Evolutionary conservation across 2,329 filamentous ascomycete species (phyloP), one percentile per base, ranked within the genome.

Genomic region (Claviceps quebecensis): DNA sequence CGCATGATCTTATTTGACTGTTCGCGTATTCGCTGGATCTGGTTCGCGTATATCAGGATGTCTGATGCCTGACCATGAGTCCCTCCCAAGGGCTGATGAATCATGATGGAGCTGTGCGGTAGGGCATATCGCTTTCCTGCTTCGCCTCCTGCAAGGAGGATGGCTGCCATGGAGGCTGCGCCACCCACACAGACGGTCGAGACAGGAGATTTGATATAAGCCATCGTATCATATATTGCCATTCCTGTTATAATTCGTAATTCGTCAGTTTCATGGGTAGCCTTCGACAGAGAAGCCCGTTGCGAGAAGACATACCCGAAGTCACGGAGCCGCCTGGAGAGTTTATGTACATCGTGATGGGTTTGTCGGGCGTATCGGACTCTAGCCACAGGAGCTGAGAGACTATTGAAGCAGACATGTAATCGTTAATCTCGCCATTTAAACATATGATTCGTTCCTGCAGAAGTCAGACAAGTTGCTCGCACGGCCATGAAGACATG

Each of bases 141-240:
- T 53, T 87, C 80, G 19, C 94, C 93, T 46, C 91, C 93, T 47
- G 86, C 85, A 1, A 98, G 79, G 1, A 98, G 74, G 23, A 98
- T 75, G 1, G 85, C 88, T 5, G 90, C 93, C 93, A 98, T 98
- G 3, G 86, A 93, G 1, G 93, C 91, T 0, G 94, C 93, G 61
- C 94, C 87, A 7, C 93, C 93, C 44, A 98, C 80, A 63, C 93
- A 97, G 34, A 98, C 93, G 0, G 93, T 98, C 44, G 86, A 91
- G 0, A 98, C 89, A 1, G 91, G 88, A 2, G 87, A 87, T 54
- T 84, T 83, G 64, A 98, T 97, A 68, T 98, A 98, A 59, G 85
- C 83, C 91, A 98, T 97, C 13, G 93, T 98, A 66, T 98, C 93
- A 75, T 98, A 98, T 62, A 98, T 97, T 26, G 93, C 90, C 54